Conservation (phyloP, 1,284 basidiomycete species). For the Sparassis latifolia region DNA sequence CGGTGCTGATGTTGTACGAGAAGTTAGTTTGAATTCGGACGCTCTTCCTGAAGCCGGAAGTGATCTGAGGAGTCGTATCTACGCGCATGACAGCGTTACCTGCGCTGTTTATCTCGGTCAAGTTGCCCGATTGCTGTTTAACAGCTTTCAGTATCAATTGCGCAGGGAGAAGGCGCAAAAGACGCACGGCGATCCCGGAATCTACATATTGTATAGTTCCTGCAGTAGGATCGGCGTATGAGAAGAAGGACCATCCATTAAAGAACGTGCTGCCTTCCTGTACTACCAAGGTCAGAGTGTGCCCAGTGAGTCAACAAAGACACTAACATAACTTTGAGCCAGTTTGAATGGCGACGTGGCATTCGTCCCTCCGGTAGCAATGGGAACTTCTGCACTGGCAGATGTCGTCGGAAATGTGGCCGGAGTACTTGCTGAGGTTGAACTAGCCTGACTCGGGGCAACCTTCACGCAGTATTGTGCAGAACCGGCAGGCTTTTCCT, state of each 20-base stretch:
- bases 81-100: slow-evolving; percentile 55
- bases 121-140: slow-evolving; percentile 26
- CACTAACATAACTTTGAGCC: slow-evolving; percentile 22
- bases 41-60: not conserved
- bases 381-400: slow-evolving; percentile 12
- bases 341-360: slow-evolving; percentile 25
- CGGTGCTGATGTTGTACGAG: slow-evolving; percentile 44
- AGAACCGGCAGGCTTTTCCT: slow-evolving; percentile 7
- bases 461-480: not conserved
- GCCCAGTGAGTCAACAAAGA: too few species aligned
- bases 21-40: slow-evolving; percentile 40
- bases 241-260: slow-evolving; percentile 75
- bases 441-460: not conserved
- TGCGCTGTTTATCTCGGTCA: slow-evolving; percentile 49
- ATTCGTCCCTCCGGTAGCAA: slow-evolving; percentile 2
- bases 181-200: slow-evolving; percentile 48
- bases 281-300: too few species aligned
- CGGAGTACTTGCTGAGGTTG: slow-evolving; percentile 5
- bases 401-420: slow-evolving; percentile 12
- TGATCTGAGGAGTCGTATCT: slow-evolving; percentile 35
- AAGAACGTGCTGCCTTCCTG: slow-evolving; percentile 71
- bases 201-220: slow-evolving; percentile 61
- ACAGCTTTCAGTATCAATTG: too few species aligned
- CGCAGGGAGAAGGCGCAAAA: too few species aligned
- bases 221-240: slow-evolving; percentile 71